Conservation (phyloP, 257 asterid genomes). For the Ocimum tenuiflorum region DNA sequence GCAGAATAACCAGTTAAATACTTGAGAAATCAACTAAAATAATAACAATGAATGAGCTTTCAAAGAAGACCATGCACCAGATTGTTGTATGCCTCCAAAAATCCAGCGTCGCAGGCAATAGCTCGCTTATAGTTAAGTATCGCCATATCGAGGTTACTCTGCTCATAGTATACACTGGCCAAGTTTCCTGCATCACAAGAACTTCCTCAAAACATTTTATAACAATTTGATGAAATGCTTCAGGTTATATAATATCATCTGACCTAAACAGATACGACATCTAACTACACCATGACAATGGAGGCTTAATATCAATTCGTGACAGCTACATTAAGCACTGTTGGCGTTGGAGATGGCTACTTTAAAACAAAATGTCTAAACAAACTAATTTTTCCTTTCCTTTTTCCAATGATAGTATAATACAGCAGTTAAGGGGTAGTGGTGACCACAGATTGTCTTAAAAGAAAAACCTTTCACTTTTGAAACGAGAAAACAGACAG, state of each 20-base stretch:
- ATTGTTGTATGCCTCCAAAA: conserved; percentile 92
- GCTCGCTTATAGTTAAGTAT: conserved; percentile 86
- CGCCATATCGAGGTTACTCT: conserved; percentile 93
- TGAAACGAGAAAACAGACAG: background rate
- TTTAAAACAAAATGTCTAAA: background rate
- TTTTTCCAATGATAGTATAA: background rate
- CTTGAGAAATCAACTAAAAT: conserved; percentile 1
- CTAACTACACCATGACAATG: background rate
- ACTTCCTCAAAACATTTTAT: background rate
- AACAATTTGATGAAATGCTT: background rate
- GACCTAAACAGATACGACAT: background rate
- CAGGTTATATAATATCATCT: background rate
- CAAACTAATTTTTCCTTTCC: background rate
- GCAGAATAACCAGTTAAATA: conserved; percentile 5
- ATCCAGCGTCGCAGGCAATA: conserved; percentile 82
- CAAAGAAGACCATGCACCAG: conserved; percentile 44
- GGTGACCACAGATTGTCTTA: background rate
- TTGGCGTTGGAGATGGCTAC: background rate
- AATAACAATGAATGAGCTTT: background rate
- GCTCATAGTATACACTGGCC: conserved; percentile 91
- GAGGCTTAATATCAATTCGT: conserved; percentile 3
- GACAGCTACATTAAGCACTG: background rate
- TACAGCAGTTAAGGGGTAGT: too few species aligned
- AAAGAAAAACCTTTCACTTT: background rate
- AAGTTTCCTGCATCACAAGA: conserved; percentile 63